phyloP scores from a whole-genome alignment of 169 alveolate genomes.

The Theileria annulata region DNA sequence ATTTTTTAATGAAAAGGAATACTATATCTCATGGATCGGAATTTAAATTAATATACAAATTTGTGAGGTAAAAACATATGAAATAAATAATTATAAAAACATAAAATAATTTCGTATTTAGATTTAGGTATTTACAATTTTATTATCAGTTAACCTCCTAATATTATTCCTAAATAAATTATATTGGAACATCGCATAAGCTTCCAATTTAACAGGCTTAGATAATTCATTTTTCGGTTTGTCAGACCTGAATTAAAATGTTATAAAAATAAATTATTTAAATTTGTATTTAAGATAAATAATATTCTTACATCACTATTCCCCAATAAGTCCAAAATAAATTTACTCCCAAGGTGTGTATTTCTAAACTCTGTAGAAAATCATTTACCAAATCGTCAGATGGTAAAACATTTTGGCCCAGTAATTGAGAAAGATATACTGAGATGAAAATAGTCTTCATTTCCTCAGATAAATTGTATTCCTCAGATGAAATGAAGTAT shows the following conservation, averaged over 20 bases:
- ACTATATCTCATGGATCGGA: no score
- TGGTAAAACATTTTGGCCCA: slow-evolving; percentile 28
- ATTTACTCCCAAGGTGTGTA: slow-evolving; percentile 72
- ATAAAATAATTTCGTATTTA: no score
- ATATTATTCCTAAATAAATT: not conserved
- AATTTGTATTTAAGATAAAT: no score
- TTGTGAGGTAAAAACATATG: no score
- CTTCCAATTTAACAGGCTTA: not conserved
- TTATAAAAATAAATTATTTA: no score
- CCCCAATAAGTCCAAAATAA: slow-evolving; percentile 80
- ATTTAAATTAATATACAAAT: no score
- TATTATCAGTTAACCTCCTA: not conserved
- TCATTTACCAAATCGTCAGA: slow-evolving; percentile 64
- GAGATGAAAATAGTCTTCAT: slow-evolving; percentile 65
- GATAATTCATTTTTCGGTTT: not conserved
- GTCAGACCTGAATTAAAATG: not conserved
- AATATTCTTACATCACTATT: slow-evolving; percentile 41
- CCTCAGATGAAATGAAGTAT: no score
- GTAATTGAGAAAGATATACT: slow-evolving; percentile 71
- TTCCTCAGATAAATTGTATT: slow-evolving; percentile 37
- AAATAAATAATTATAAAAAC: no score
- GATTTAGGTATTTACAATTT: not conserved
- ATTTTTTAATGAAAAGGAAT: no score
- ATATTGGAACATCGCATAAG: not conserved
- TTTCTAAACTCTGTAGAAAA: slow-evolving; percentile 65